Conservation (phyloP, 2,329 filamentous ascomycete species). For the Penicillium sp. region DNA sequence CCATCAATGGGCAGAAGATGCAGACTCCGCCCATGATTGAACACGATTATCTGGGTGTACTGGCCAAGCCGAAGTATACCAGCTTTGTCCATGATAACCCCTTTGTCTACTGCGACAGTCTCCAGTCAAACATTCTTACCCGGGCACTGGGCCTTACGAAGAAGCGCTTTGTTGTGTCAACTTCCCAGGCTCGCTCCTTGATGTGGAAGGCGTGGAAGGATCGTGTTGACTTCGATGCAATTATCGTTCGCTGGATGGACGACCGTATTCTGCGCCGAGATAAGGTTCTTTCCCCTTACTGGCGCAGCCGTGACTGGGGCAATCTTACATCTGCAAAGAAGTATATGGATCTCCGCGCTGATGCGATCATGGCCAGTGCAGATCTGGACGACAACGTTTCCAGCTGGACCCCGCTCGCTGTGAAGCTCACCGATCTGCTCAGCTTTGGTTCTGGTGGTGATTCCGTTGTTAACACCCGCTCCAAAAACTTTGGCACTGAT, state of each 20-base stretch:
- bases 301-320: slow-evolving; percentile 44
- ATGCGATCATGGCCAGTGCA: slow-evolving; percentile 51
- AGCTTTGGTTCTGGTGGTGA: slow-evolving; percentile 55
- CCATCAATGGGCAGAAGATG: slow-evolving; percentile 49
- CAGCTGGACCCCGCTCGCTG: slow-evolving; percentile 51
- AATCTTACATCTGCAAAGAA: slow-evolving; percentile 43
- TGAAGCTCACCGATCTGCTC: slow-evolving; percentile 51
- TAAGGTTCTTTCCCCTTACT: slow-evolving; percentile 45
- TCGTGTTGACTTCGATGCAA: slow-evolving; percentile 45
- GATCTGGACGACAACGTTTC: slow-evolving; percentile 52
- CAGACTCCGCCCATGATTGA: slow-evolving; percentile 56
- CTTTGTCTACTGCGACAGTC: slow-evolving; percentile 46
- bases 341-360: slow-evolving; percentile 46
- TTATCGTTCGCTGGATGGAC: slow-evolving; percentile 51
- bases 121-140: slow-evolving; percentile 32
- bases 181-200: slow-evolving; percentile 48
- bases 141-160: slow-evolving; percentile 32
- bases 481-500: slow-evolving; percentile 48
- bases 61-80: slow-evolving; percentile 42
- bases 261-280: slow-evolving; percentile 49
- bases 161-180: slow-evolving; percentile 42
- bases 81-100: slow-evolving; percentile 52
- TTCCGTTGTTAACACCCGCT: slow-evolving; percentile 50
- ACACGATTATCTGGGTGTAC: slow-evolving; percentile 43
- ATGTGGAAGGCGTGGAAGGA: slow-evolving; percentile 53